Conservation (phyloP, 306 rosid species). For the Cyamopsis tetragonoloba region DNA sequence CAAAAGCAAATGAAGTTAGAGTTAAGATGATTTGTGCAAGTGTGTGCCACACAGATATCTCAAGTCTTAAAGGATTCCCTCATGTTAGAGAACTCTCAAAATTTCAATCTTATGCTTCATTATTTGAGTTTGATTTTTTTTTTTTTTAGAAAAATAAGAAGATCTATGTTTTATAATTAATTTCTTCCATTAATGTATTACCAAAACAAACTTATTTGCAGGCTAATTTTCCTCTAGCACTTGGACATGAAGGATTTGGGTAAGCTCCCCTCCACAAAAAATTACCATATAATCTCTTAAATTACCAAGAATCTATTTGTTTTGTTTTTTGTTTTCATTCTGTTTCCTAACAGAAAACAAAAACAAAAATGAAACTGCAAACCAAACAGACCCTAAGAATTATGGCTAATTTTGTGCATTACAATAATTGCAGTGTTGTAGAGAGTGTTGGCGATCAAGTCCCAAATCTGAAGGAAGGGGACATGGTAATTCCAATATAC, state of each 20-base stretch:
- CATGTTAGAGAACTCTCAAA: constrained; percentile 6
- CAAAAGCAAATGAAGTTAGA: constrained; percentile 40
- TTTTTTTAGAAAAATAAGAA: too few relatives aligned
- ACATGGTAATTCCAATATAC: constrained; percentile 25
- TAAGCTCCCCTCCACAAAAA: not conserved
- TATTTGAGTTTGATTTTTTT: not conserved
- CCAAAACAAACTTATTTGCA: constrained; percentile 7
- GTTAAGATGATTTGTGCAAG: constrained; percentile 58
- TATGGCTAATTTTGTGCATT: not conserved
- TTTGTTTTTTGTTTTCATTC: too few relatives aligned
- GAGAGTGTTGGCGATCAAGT: constrained; percentile 31
- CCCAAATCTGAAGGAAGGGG: constrained; percentile 29
- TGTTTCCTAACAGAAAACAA: too few relatives aligned
- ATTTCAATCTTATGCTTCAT: not conserved
- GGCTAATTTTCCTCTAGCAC: constrained; percentile 43
- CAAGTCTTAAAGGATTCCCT: constrained; percentile 25
- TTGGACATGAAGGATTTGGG: constrained; percentile 69
- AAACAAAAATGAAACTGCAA: too few relatives aligned
- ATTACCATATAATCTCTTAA: too few relatives aligned
- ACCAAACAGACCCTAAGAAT: too few relatives aligned
- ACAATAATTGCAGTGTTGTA: constrained; percentile 9
- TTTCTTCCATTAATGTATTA: not conserved
- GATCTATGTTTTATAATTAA: not conserved
- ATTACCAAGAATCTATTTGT: too few relatives aligned
- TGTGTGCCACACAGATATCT: constrained; percentile 44